phyloP scores from a whole-genome alignment of 1,284 basidiomycete genomes.

The Cutaneotrichosporon sp. region DNA sequence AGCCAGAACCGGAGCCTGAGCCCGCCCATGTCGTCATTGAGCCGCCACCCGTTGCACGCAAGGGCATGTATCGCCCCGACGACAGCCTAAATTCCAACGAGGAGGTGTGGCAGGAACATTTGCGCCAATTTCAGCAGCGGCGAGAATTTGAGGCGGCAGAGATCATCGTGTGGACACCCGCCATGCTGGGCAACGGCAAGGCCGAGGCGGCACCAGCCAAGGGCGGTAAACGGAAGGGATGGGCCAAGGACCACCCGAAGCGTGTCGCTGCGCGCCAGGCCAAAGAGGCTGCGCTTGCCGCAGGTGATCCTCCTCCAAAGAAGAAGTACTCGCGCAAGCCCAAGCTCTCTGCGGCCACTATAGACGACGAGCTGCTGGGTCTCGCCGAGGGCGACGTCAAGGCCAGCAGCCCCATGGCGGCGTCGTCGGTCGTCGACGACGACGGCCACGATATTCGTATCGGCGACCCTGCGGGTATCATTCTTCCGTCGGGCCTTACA shows the following conservation, averaged over 20 bases:
- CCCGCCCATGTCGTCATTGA: not conserved
- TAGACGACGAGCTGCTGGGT: conserved; percentile 43
- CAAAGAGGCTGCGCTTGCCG: conserved; percentile 26
- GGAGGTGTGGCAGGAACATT: conserved; percentile 37
- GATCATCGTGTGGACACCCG: conserved; percentile 19
- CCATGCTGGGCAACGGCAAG: conserved; percentile 12
- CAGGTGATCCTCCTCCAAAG: conserved; percentile 18
- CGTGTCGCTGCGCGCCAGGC: conserved; percentile 30
- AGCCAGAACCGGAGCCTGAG: conserved; percentile 6
- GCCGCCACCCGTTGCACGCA: conserved; percentile 7
- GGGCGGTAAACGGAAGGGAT: conserved; percentile 27
- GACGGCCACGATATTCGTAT: conserved; percentile 13
- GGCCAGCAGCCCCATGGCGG: conserved; percentile 10
- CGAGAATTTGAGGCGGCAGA: conserved; percentile 35
- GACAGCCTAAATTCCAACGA: conserved; percentile 32
- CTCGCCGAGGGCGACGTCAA: conserved; percentile 29
- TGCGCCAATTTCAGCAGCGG: conserved; percentile 35
- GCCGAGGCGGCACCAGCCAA: conserved; percentile 3
- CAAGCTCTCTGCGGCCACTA: conserved; percentile 16
- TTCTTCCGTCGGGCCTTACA: conserved; percentile 36
- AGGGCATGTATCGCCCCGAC: conserved; percentile 20
- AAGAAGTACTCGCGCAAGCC: conserved; percentile 27
- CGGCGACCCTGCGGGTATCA: conserved; percentile 26
- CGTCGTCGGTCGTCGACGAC: conserved; percentile 14
- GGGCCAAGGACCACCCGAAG: conserved; percentile 26